These are phyloP conservation scores for Podila horticola DNA, from an alignment of 192 early-diverging fungal genomes.

Conservation along the genomic window DNA sequence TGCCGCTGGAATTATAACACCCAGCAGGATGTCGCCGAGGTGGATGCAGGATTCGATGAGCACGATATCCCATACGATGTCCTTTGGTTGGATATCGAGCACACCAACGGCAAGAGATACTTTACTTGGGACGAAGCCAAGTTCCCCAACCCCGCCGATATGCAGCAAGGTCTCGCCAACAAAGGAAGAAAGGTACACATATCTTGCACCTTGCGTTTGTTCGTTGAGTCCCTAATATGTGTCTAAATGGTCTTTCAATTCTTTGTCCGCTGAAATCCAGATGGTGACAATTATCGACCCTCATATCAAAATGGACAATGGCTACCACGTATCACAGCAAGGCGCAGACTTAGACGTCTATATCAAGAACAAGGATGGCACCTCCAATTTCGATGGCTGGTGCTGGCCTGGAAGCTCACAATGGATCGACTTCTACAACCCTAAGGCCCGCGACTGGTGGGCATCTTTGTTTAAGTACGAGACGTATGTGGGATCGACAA, in stretches of 20 bases:
- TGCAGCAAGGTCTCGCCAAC: slow-evolving; percentile 80
- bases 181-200: slow-evolving; percentile 78
- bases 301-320: slow-evolving; percentile 89
- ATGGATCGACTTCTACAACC: slow-evolving; percentile 94
- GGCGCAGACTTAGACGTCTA: slow-evolving; percentile 79
- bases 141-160: slow-evolving; percentile 86
- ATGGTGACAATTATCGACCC: slow-evolving; percentile 98
- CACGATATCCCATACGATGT: slow-evolving; percentile 97
- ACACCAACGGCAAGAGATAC: slow-evolving; percentile 98
- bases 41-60: slow-evolving; percentile 89
- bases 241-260: not conserved
- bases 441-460: slow-evolving; percentile 83
- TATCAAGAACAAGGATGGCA: slow-evolving; percentile 79
- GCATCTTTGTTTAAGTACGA: slow-evolving; percentile 77
- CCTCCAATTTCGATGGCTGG: slow-evolving; percentile 89
- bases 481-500: slow-evolving; percentile 86
- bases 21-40: slow-evolving; percentile 86
- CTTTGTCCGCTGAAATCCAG: slow-evolving; percentile 45
- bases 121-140: slow-evolving; percentile 96
- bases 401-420: slow-evolving; percentile 97
- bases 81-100: slow-evolving; percentile 99
- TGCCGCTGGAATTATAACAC: slow-evolving; percentile 99
- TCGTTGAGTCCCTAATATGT: no score
- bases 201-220: not conserved
- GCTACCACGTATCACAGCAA: slow-evolving; percentile 82